Conservation (phyloP, 768 basidiomycete species). For the Leucocoprinus leucothites region DNA sequence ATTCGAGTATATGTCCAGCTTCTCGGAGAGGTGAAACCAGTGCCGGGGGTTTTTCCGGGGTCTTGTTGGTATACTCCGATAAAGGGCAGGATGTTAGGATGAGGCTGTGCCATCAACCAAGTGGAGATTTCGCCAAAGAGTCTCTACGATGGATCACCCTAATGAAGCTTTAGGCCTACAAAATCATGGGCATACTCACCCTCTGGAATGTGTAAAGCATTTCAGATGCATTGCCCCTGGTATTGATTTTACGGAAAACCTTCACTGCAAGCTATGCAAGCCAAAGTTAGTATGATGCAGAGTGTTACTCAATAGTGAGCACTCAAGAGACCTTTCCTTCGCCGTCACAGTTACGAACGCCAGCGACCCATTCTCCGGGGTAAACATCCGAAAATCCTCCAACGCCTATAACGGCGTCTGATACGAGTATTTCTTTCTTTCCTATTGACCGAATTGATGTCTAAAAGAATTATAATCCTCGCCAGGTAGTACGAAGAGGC, state of each 20-base stretch:
- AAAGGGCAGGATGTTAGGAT: constrained; percentile 4
- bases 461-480: not conserved
- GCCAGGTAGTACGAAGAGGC: too few species aligned
- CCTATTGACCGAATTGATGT: not conserved
- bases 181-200: not conserved
- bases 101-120: not conserved
- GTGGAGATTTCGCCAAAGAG: not conserved
- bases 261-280: constrained; percentile 2
- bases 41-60: not conserved
- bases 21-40: constrained; percentile 7
- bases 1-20: not conserved
- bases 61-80: not conserved
- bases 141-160: not conserved
- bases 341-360: not conserved
- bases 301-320: too few species aligned
- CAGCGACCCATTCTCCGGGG: not conserved
- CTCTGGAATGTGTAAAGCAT: not conserved
- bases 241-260: not conserved
- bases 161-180: not conserved
- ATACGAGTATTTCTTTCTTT: not conserved
- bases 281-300: too few species aligned
- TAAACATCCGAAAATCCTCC: constrained; percentile 6
- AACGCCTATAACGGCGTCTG: not conserved
- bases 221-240: not conserved
- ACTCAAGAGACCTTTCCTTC: not conserved